Evolutionary conservation across 257 asterid species (phyloP), one percentile per base, ranked within the genome.

Genomic region (Solanum pinnatisectum): DNA sequence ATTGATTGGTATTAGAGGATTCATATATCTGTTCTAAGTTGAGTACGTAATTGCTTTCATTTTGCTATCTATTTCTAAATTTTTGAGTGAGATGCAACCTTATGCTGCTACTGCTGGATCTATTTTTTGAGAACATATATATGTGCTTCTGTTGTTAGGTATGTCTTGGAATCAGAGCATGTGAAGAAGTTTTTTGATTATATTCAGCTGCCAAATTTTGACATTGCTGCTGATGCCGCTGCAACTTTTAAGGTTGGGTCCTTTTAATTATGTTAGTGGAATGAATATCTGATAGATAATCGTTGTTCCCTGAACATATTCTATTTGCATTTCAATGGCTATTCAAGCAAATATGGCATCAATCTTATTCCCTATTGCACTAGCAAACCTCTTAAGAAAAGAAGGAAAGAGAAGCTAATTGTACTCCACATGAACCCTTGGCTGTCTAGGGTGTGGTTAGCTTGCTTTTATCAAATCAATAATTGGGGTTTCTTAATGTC

Each of bases 181-280:
- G 88, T 91, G 92, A 92, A 91, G 92, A 91, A 91, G 87, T 92
- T 92, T 83, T 92, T 91, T 71, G 91, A 90, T 72, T 92, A 85
- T 52, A 92, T 91, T 33, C 94, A 92, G 76, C 91, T 89, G 11
- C 91, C 94, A 49, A 92, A 92, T 90, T 92, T 92, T 65, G 93
- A 92, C 46, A 90, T 91, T 88, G 91, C 94, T 90, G 92, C 94
- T 60, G 93, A 90, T 89, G 94, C 94, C 79, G 92, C 90, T 76
- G 92, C 93, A 22, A 92, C 94, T 36, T 92, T 92, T 71, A 92
- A 92, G 93, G 94, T 92, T 46, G 46, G 46, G 42, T 67, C 67
- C 73, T 60, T 63, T 15, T 44, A 70, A 70, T 83, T 52, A 27
- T 63, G 85, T 79, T 79, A 44, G 33, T 46, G 44, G 70, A 49